Percentiles rank a stretch among this genome's conserved stretches.
phyloP scores from a whole-genome alignment of 1,139 yeast genomes.

The Ogataea hybrid region DNA sequence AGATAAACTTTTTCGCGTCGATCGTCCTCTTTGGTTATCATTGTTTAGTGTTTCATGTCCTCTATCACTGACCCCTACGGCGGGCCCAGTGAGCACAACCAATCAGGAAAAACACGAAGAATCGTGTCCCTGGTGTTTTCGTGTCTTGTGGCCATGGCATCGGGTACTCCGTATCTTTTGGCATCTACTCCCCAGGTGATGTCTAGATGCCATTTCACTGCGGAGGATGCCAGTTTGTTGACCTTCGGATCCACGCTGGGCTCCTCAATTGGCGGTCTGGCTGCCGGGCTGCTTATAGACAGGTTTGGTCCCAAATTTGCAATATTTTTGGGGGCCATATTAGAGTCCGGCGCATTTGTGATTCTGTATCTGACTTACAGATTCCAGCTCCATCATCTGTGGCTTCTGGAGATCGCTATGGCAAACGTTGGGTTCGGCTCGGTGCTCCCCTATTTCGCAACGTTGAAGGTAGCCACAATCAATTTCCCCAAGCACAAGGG shows the following conservation, averaged over 20 bases:
- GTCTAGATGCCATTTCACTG: constrained; percentile 51
- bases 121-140: constrained; percentile 27
- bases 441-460: constrained; percentile 59
- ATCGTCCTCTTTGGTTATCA: background rate
- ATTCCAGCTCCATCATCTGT: constrained; percentile 31
- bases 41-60: constrained; percentile 7
- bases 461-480: constrained; percentile 66
- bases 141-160: constrained; percentile 43
- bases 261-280: constrained; percentile 63
- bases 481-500: constrained; percentile 72
- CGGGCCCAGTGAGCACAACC: background rate
- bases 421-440: constrained; percentile 62
- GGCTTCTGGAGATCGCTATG: constrained; percentile 48
- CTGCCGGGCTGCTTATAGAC: constrained; percentile 69
- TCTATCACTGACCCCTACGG: background rate
- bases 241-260: constrained; percentile 64
- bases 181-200: constrained; percentile 71
- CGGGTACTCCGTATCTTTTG: constrained; percentile 73
- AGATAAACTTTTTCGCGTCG: constrained; percentile 1
- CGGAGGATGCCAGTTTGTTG: constrained; percentile 60
- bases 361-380: constrained; percentile 37
- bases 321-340: constrained; percentile 51
- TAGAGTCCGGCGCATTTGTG: constrained; percentile 42
- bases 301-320: constrained; percentile 53
- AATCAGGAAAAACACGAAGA: constrained; percentile 13